Evolutionary conservation across 1,284 basidiomycete species (phyloP).

Genomic region (Rhodotorula sp.): DNA sequence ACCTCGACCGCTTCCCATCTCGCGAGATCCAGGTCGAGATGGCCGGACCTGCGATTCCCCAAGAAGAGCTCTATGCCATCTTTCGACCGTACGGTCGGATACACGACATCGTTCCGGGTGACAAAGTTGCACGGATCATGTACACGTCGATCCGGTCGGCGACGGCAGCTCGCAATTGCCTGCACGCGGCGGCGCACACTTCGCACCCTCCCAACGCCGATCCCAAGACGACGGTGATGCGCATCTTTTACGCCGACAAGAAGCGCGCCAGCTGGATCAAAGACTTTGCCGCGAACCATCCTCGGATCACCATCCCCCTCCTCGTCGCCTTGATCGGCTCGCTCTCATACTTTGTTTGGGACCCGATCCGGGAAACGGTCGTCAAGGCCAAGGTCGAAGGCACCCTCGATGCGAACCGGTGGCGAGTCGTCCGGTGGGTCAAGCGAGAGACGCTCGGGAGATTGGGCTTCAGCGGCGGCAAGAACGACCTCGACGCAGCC

Average conservation of each 20-base stretch:
- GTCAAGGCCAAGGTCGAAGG: conserved; percentile 77
- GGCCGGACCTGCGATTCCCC: conserved; percentile 59
- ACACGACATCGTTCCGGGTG: conserved; percentile 62
- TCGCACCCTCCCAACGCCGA: conserved; percentile 29
- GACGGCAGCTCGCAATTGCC: conserved; percentile 76
- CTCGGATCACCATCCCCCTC: conserved; percentile 79
- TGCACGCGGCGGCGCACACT: conserved; percentile 65
- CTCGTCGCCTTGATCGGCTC: conserved; percentile 83
- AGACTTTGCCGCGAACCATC: conserved; percentile 81
- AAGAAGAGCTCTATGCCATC: conserved; percentile 39
- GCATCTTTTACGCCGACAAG: conserved; percentile 41
- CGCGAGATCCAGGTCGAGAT: conserved; percentile 71
- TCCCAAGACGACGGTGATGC: conserved; percentile 27
- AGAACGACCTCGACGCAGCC: conserved; percentile 3
- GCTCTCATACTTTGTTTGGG: conserved; percentile 85
- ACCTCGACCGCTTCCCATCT: conserved; percentile 78
- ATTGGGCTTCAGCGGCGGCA: conserved; percentile 11
- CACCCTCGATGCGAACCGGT: conserved; percentile 64
- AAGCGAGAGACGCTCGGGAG: conserved; percentile 45
- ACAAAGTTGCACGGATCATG: conserved; percentile 61
- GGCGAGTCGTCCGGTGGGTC: conserved; percentile 42
- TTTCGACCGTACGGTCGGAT: conserved; percentile 79
- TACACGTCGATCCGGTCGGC: conserved; percentile 68
- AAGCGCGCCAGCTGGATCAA: conserved; percentile 61
- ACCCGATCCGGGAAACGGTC: conserved; percentile 82